Evolutionary conservation across 176 grass and related monocot genomes (phyloP).

Genomic region (Aegilops tauschii): DNA sequence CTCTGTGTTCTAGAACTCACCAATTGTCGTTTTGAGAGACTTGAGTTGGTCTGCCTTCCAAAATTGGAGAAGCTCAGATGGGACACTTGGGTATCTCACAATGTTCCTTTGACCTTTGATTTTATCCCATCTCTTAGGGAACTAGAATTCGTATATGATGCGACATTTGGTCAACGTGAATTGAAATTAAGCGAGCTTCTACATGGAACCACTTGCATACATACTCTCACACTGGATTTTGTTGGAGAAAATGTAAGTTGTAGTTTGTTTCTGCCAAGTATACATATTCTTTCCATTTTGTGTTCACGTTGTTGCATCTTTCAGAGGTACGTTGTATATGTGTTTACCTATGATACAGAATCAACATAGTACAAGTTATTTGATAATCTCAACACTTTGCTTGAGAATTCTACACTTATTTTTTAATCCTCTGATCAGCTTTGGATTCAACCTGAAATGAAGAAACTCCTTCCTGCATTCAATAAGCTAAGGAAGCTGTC

Average conservation of each 20-base stretch:
- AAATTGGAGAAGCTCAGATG: too few species aligned
- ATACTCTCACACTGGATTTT: background rate
- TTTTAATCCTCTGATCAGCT: background rate
- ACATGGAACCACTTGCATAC: background rate
- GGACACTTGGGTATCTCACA: too few species aligned
- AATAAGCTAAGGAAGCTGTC: background rate
- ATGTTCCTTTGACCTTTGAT: too few species aligned
- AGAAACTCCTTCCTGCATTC: background rate
- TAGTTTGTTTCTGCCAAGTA: background rate
- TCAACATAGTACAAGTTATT: background rate
- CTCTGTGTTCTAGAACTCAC: too few species aligned
- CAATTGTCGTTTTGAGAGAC: background rate
- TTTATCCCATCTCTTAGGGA: too few species aligned
- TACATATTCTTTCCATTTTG: too few species aligned
- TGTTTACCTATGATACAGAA: background rate
- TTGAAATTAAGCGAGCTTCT: constrained; percentile 1
- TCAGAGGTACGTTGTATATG: too few species aligned
- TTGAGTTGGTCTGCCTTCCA: too few species aligned
- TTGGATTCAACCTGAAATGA: background rate
- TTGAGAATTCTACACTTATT: background rate
- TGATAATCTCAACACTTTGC: background rate
- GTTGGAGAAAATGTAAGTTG: background rate
- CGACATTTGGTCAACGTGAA: too few species aligned
- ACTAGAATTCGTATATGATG: too few species aligned
- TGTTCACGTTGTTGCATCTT: too few species aligned